phyloP scores from a whole-genome alignment of 2,329 filamentous ascomycete species.

The Scedosporium aurantiacum region DNA sequence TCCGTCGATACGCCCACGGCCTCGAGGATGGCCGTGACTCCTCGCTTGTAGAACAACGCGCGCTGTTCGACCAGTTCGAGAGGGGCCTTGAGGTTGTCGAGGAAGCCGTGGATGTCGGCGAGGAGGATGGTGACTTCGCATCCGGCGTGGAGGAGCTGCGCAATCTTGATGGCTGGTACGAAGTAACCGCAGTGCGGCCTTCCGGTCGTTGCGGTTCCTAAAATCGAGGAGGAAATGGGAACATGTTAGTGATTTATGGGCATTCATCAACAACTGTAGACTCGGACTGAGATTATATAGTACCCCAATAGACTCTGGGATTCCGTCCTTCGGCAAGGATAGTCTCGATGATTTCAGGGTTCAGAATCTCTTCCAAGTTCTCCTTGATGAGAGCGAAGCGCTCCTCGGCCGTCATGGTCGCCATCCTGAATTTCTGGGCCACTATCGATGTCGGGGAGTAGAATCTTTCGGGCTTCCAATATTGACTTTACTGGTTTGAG shows the following conservation, averaged over 20 bases:
- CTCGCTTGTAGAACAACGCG: constrained; percentile 70
- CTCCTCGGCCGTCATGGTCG: constrained; percentile 37
- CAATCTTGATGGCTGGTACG: constrained; percentile 79
- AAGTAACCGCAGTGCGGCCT: constrained; percentile 85
- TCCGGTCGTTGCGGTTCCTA: constrained; percentile 73
- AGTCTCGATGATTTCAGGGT: constrained; percentile 71
- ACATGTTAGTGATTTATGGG: not conserved
- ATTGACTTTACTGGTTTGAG: not conserved
- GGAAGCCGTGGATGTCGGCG: constrained; percentile 64
- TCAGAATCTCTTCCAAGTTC: constrained; percentile 73
- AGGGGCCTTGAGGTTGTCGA: constrained; percentile 77
- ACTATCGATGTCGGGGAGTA: not conserved
- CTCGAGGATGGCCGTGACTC: constrained; percentile 64
- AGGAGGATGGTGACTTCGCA: constrained; percentile 74
- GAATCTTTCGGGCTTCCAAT: not conserved
- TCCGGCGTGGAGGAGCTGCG: constrained; percentile 73
- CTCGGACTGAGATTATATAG: constrained; percentile 7
- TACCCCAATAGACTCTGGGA: constrained; percentile 76
- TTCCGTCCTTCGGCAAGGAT: constrained; percentile 59
- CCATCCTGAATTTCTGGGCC: constrained; percentile 10
- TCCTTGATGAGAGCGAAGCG: constrained; percentile 66
- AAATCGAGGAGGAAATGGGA: not conserved
- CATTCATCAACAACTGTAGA: not conserved
- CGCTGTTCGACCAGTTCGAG: constrained; percentile 77
- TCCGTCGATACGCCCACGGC: constrained; percentile 70